These are phyloP conservation scores for Gastrodia elata DNA, from an alignment of 106 monocot genomes.

Conservation along the genomic window DNA sequence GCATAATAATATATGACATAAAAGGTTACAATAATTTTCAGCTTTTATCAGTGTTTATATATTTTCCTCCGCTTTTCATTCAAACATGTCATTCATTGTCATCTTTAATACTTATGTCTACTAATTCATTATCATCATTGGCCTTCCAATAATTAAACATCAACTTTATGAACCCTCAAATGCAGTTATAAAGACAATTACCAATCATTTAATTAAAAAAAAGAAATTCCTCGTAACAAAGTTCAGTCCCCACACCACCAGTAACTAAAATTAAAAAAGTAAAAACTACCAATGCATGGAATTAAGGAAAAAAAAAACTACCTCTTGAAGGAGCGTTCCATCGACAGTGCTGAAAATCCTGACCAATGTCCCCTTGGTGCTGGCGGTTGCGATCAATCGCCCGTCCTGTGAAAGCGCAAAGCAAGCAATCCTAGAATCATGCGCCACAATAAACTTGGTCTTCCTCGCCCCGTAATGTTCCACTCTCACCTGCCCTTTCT, in stretches of 20 bases:
- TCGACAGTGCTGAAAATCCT: constrained; percentile 69
- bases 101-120: neutral
- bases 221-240: neutral
- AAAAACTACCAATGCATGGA: too few species aligned
- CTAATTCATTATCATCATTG: neutral
- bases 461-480: constrained; percentile 66
- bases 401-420: constrained; percentile 84
- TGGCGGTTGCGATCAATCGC: constrained; percentile 71
- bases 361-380: constrained; percentile 80
- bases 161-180: neutral
- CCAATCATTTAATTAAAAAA: neutral
- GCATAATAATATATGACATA: neutral
- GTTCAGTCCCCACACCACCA: neutral
- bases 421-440: constrained; percentile 79
- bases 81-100: neutral
- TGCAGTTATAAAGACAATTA: neutral
- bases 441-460: constrained; percentile 90
- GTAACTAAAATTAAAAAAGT: neutral
- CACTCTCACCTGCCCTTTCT: constrained; percentile 94
- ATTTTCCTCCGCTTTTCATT: neutral
- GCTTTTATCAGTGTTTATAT: neutral
- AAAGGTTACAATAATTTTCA: neutral
- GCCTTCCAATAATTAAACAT: neutral
- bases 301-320: constrained; percentile 12
- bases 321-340: constrained; percentile 82